phyloP scores from a whole-genome alignment of 2,329 filamentous ascomycete species.

The Gaeumannomyces tritici region DNA sequence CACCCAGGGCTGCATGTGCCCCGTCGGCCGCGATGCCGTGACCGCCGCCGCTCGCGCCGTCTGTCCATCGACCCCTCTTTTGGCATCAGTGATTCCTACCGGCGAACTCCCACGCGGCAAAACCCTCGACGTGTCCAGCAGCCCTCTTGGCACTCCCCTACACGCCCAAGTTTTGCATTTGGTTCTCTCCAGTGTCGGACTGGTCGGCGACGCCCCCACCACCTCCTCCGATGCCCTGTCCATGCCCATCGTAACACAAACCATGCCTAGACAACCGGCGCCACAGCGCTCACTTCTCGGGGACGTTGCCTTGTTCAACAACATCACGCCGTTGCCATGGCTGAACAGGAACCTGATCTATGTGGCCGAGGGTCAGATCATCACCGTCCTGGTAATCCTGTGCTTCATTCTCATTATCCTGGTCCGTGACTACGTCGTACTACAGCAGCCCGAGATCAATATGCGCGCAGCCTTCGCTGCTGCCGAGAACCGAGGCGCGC shows the following conservation, averaged over 20 bases:
- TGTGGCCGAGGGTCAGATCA: constrained; percentile 84
- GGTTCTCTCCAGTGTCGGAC: constrained; percentile 15
- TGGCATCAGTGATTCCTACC: constrained; percentile 12
- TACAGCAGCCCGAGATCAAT: constrained; percentile 90
- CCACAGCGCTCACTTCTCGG: constrained; percentile 35
- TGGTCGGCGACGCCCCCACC: constrained; percentile 10
- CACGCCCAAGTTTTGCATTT: constrained; percentile 20
- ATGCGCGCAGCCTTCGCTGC: constrained; percentile 57
- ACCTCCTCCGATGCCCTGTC: too few relatives aligned
- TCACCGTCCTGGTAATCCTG: constrained; percentile 83
- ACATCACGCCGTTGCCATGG: constrained; percentile 57
- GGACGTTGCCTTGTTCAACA: constrained; percentile 46
- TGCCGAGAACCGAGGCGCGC: constrained; percentile 8
- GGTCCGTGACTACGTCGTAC: constrained; percentile 94
- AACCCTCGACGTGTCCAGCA: neutral
- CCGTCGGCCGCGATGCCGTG: constrained; percentile 8
- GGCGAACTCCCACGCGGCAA: neutral
- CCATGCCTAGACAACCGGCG: neutral
- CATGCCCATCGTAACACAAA: constrained; percentile 1
- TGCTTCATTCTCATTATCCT: constrained; percentile 96
- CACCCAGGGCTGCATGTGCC: neutral
- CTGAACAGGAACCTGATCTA: constrained; percentile 75
- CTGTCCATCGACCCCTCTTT: constrained; percentile 24
- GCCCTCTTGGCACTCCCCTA: constrained; percentile 20
- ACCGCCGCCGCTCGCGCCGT: constrained; percentile 18